A percentile compares a stretch with the other conserved stretches of the same genome.
phyloP scores from a whole-genome alignment of 2,329 filamentous ascomycete genomes.

The Colletotrichum spinosum region DNA sequence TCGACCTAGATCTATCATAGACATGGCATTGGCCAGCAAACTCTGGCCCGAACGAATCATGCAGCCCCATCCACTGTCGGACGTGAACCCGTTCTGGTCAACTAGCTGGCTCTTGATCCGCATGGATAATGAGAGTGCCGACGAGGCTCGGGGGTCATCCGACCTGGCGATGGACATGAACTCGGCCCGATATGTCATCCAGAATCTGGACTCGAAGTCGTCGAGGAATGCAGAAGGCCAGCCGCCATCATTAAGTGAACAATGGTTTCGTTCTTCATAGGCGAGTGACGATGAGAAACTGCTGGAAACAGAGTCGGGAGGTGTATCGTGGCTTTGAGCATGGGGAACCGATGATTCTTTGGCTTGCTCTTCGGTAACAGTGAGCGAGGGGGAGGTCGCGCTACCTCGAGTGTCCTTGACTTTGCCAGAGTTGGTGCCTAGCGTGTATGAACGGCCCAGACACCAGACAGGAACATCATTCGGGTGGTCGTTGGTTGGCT shows the following conservation, averaged over 20 bases:
- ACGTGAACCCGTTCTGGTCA: slow-evolving; percentile 86
- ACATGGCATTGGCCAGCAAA: slow-evolving; percentile 86
- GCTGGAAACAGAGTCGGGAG: slow-evolving; percentile 61
- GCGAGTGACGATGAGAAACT: slow-evolving; percentile 65
- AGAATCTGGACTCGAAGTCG: slow-evolving; percentile 92
- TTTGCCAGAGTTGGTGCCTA: slow-evolving; percentile 47
- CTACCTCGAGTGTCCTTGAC: slow-evolving; percentile 27
- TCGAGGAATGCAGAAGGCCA: slow-evolving; percentile 91
- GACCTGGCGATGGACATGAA: slow-evolving; percentile 87
- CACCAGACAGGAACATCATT: slow-evolving; percentile 85
- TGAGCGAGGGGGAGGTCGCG: slow-evolving; percentile 32
- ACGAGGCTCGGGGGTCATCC: slow-evolving; percentile 75
- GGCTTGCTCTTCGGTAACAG: slow-evolving; percentile 16
- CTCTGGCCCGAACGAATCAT: slow-evolving; percentile 99
- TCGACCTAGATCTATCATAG: slow-evolving; percentile 80
- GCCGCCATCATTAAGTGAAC: slow-evolving; percentile 61
- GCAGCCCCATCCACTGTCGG: slow-evolving; percentile 96
- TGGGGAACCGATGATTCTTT: slow-evolving; percentile 31
- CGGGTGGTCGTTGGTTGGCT: slow-evolving; percentile 81
- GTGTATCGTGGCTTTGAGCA: slow-evolving; percentile 54
- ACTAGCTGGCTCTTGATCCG: slow-evolving; percentile 83
- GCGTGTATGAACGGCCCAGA: slow-evolving; percentile 68
- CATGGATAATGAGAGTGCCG: slow-evolving; percentile 84
- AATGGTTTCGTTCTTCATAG: slow-evolving; percentile 50
- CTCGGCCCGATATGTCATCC: slow-evolving; percentile 95